Conservation (phyloP, 345 rosid species). For the Laguncularia racemosa region DNA sequence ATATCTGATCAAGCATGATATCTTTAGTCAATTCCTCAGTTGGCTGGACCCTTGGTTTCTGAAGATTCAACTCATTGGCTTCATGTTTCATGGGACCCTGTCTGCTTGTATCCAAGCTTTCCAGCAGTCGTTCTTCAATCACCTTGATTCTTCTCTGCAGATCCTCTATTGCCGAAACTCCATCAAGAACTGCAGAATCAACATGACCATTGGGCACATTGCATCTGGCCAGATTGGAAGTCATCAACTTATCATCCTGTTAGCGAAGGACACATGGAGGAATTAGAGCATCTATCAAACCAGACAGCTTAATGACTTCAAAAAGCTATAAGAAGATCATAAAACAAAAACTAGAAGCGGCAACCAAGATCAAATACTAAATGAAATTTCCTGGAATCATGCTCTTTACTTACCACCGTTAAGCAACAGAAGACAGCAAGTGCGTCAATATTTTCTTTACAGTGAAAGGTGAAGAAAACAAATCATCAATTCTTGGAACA, state of each 20-base stretch:
- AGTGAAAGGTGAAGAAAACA: too few relatives aligned
- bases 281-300: neutral
- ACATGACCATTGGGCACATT: conserved; percentile 21
- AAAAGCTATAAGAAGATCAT: neutral
- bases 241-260: conserved; percentile 32
- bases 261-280: neutral
- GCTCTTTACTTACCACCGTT: too few relatives aligned
- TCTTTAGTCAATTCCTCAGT: conserved; percentile 72
- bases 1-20: conserved; percentile 84
- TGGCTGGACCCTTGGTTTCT: conserved; percentile 38
- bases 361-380: too few relatives aligned
- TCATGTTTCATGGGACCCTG: conserved; percentile 23
- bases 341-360: neutral
- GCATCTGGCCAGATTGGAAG: conserved; percentile 24
- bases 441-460: too few relatives aligned
- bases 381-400: too few relatives aligned
- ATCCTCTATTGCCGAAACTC: conserved; percentile 41
- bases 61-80: conserved; percentile 11
- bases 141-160: conserved; percentile 53
- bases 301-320: neutral
- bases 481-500: too few relatives aligned
- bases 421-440: too few relatives aligned
- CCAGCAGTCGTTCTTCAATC: conserved; percentile 49
- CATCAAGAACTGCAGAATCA: conserved; percentile 12
- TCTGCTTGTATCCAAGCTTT: conserved; percentile 30